Percentiles rank a stretch among this genome's conserved stretches.
Evolutionary conservation across 768 basidiomycete species (phyloP).

Genomic region (Russula abietina): DNA sequence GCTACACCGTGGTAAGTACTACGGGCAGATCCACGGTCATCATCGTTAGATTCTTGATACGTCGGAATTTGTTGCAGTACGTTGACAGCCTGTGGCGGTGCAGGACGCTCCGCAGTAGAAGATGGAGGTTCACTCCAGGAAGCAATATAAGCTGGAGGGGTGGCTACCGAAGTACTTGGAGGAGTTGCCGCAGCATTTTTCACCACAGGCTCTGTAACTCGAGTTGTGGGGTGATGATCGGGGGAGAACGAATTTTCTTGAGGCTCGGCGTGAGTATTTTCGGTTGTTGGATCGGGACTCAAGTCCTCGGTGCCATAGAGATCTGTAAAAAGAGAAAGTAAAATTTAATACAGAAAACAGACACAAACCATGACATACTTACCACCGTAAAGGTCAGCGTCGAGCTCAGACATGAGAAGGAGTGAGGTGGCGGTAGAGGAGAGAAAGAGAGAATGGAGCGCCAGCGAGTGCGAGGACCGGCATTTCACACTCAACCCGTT

Average conservation of each 20-base stretch:
- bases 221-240: slow-evolving; percentile 12
- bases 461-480: slow-evolving; percentile 8
- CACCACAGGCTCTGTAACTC: background rate
- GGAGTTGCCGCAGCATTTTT: background rate
- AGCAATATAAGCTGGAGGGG: slow-evolving; percentile 13
- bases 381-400: slow-evolving; percentile 90
- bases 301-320: slow-evolving; percentile 59
- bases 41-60: slow-evolving; percentile 24
- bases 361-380: slow-evolving; percentile 26
- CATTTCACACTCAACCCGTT: slow-evolving; percentile 15
- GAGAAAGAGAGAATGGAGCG: slow-evolving; percentile 23
- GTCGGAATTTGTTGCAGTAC: slow-evolving; percentile 25
- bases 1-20: slow-evolving; percentile 33
- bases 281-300: slow-evolving; percentile 43
- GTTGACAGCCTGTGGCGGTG: background rate
- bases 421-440: slow-evolving; percentile 29
- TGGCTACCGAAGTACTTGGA: background rate
- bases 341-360: background rate
- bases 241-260: slow-evolving; percentile 14
- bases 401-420: slow-evolving; percentile 62
- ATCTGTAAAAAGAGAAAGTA: slow-evolving; percentile 28
- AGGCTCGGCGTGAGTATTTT: slow-evolving; percentile 23
- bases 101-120: background rate
- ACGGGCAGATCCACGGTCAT: slow-evolving; percentile 28
- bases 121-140: slow-evolving; percentile 21